Percentiles rank a stretch among this genome's conserved stretches.
phyloP scores from a whole-genome alignment of 2,329 filamentous ascomycete species.

The Hypoxylon sp. region DNA sequence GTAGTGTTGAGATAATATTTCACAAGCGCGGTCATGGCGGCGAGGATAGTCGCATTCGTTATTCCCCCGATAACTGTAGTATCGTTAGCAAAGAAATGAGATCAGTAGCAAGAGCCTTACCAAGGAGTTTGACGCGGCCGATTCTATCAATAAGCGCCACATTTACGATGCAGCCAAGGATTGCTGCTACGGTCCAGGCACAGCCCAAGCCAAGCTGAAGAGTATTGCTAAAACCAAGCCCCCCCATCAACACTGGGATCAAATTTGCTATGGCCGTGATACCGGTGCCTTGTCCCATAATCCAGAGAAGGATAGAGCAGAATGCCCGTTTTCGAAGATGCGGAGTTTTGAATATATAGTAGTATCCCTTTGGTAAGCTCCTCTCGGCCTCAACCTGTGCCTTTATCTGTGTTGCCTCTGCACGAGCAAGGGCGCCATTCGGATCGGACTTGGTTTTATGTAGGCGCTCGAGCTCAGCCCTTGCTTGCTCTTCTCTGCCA shows the following conservation, averaged over 20 bases:
- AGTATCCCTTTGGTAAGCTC: slow-evolving; percentile 46
- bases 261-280: slow-evolving; percentile 53
- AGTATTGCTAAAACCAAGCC: slow-evolving; percentile 51
- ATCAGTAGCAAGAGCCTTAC: slow-evolving; percentile 5
- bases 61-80: slow-evolving; percentile 45
- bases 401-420: slow-evolving; percentile 51
- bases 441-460: slow-evolving; percentile 48
- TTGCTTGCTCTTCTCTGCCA: slow-evolving; percentile 45
- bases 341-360: slow-evolving; percentile 51
- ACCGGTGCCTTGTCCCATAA: slow-evolving; percentile 53
- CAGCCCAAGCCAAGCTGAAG: slow-evolving; percentile 52
- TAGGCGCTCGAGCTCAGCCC: slow-evolving; percentile 41
- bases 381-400: slow-evolving; percentile 49
- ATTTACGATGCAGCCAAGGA: slow-evolving; percentile 52
- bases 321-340: slow-evolving; percentile 50
- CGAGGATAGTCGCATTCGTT: slow-evolving; percentile 44
- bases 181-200: slow-evolving; percentile 49
- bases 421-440: slow-evolving; percentile 46
- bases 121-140: slow-evolving; percentile 49
- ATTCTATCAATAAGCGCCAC: slow-evolving; percentile 50
- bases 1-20: slow-evolving; percentile 47
- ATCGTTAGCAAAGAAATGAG: slow-evolving; percentile 24
- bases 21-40: slow-evolving; percentile 45
- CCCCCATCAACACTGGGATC: slow-evolving; percentile 51
- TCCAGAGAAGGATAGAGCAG: slow-evolving; percentile 51